phyloP scores from a whole-genome alignment of 2,329 filamentous ascomycete species.

The Colletotrichum theobromicola region DNA sequence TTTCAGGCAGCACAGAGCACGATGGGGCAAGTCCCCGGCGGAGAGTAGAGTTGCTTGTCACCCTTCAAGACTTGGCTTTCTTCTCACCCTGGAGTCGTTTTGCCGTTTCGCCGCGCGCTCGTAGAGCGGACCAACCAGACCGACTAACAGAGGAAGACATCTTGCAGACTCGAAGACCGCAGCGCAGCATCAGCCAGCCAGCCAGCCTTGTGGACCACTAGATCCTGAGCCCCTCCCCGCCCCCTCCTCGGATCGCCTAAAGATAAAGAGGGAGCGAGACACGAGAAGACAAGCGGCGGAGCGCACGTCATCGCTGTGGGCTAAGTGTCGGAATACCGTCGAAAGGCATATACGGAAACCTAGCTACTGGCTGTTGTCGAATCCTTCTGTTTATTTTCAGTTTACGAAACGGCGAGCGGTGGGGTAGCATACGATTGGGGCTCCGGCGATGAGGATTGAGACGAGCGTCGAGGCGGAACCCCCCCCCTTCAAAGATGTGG shows the following conservation, averaged over 20 bases:
- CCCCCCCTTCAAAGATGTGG: background rate
- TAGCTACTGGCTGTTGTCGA: background rate
- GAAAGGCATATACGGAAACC: constrained; percentile 12
- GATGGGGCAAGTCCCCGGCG: background rate
- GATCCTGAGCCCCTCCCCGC: background rate
- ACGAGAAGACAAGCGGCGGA: background rate
- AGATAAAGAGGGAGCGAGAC: background rate
- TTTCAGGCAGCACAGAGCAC: constrained; percentile 4
- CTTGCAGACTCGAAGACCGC: background rate
- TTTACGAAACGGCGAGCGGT: background rate
- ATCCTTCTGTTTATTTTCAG: background rate
- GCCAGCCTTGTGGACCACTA: constrained; percentile 4
- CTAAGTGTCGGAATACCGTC: constrained; percentile 12
- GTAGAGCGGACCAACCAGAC: constrained; percentile 2
- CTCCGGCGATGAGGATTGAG: background rate
- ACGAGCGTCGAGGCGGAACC: background rate
- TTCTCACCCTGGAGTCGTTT: background rate
- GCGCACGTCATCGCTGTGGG: constrained; percentile 10
- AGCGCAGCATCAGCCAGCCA: background rate
- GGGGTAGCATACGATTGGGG: background rate
- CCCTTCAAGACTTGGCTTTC: background rate
- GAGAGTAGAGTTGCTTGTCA: background rate
- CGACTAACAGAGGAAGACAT: background rate
- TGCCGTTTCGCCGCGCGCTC: background rate
- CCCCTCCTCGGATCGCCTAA: background rate